Conservation (phyloP, 805 yeast genomes). For the Sugiyamaella americana region DNA sequence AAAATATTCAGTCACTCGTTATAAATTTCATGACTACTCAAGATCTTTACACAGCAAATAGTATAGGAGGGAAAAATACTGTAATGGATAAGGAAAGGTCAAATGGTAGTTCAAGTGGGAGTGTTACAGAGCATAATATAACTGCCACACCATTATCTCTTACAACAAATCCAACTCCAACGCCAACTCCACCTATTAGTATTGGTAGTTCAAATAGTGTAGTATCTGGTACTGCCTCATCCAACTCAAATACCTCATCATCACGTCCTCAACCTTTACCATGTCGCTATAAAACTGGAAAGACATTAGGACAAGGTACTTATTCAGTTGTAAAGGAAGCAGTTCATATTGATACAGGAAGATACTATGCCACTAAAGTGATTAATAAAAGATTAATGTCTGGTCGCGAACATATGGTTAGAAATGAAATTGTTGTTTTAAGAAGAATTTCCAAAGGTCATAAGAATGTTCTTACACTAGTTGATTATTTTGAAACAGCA, state of each 20-base stretch:
- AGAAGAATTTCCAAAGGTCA: slow-evolving; percentile 46
- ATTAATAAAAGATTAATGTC: slow-evolving; percentile 45
- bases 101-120: no score
- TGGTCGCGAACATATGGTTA: slow-evolving; percentile 50
- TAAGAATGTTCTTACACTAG: slow-evolving; percentile 51
- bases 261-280: slow-evolving; percentile 23
- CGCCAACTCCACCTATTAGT: no score
- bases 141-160: no score
- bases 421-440: slow-evolving; percentile 56
- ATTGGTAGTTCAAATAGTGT: no score
- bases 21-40: no score
- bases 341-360: slow-evolving; percentile 35
- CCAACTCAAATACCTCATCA: background rate
- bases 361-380: slow-evolving; percentile 50
- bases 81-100: no score
- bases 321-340: slow-evolving; percentile 41
- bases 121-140: no score
- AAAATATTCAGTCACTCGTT: no score
- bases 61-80: no score
- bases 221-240: no score
- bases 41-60: no score
- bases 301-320: slow-evolving; percentile 38
- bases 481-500: slow-evolving; percentile 66
- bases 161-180: no score
- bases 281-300: slow-evolving; percentile 28